A percentile compares a stretch with the other conserved stretches of the same genome.
phyloP scores from a whole-genome alignment of 148 eudicot species.

The Spergularia bocconei region DNA sequence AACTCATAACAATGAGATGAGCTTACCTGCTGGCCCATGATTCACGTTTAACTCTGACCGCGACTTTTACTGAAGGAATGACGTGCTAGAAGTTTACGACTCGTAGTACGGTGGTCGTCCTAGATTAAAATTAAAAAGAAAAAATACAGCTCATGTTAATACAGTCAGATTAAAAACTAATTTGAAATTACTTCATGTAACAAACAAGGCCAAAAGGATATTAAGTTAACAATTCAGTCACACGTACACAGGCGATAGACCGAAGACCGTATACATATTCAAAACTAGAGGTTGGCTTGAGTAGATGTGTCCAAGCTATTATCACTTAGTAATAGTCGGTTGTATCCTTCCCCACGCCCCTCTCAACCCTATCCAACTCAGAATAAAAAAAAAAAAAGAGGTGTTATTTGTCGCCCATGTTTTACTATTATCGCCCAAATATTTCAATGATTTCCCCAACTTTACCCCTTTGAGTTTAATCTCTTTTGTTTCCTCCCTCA shows the following conservation, averaged over 20 bases:
- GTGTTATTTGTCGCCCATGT: too few relatives aligned
- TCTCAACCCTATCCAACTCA: too few relatives aligned
- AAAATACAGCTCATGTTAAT: slow-evolving; percentile 29
- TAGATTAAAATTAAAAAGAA: slow-evolving; percentile 16
- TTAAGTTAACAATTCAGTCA: background rate
- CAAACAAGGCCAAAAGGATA: background rate
- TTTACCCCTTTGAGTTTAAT: too few relatives aligned
- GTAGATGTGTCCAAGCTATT: too few relatives aligned
- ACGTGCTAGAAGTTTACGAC: slow-evolving; percentile 65
- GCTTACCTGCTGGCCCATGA: slow-evolving; percentile 18
- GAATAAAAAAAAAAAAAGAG: too few relatives aligned
- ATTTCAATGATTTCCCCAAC: too few relatives aligned
- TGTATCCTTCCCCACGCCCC: too few relatives aligned
- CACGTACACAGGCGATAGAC: background rate
- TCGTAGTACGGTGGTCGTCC: slow-evolving; percentile 73
- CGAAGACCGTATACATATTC: background rate
- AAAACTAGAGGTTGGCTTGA: too few relatives aligned
- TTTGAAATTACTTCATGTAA: background rate
- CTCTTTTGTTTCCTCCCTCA: too few relatives aligned
- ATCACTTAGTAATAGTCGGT: too few relatives aligned
- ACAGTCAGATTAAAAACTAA: background rate
- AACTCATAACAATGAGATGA: background rate
- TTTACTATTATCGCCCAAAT: too few relatives aligned
- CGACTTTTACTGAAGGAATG: slow-evolving; percentile 85
- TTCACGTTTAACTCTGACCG: slow-evolving; percentile 49